Evolutionary conservation across 225 moss, liverwort and hornwort genomes (phyloP).

Genomic region (Bryoerythrophyllum caledonicum): DNA sequence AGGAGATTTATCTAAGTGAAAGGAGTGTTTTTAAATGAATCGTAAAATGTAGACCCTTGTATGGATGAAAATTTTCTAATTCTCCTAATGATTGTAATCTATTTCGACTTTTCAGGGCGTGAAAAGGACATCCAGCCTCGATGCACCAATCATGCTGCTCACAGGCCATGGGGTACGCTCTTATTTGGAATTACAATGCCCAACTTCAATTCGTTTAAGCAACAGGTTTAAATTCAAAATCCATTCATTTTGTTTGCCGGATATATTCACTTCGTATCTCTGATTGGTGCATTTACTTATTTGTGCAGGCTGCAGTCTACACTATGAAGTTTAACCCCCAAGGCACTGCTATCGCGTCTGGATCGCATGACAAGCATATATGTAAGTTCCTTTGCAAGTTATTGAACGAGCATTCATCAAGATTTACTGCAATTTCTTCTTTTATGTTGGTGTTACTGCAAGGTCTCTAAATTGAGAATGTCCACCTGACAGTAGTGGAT

Average conservation of each 20-base stretch:
- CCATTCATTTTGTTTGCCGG: not conserved
- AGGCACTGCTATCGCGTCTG: constrained; percentile 81
- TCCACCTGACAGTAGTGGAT: too few relatives aligned
- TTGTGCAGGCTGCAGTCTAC: constrained; percentile 53
- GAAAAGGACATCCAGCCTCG: constrained; percentile 75
- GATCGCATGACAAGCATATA: constrained; percentile 82
- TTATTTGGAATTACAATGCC: not conserved
- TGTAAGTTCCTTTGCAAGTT: too few relatives aligned
- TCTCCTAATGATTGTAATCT: too few relatives aligned
- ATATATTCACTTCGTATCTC: not conserved
- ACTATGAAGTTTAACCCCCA: constrained; percentile 79
- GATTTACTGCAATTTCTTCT: too few relatives aligned
- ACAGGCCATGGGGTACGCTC: constrained; percentile 59
- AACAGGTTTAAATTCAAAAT: not conserved
- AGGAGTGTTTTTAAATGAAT: too few relatives aligned
- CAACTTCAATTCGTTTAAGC: not conserved
- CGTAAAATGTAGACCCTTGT: too few relatives aligned
- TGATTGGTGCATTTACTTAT: not conserved
- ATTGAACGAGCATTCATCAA: too few relatives aligned
- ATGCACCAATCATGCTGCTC: constrained; percentile 89
- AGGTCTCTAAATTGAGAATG: too few relatives aligned
- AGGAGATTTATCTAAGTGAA: too few relatives aligned
- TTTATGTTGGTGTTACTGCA: not conserved
- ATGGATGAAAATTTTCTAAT: too few relatives aligned
- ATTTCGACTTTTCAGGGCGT: constrained; percentile 58